phyloP scores from a whole-genome alignment of 2,329 filamentous ascomycete species.

The Colletotrichum orbiculare region DNA sequence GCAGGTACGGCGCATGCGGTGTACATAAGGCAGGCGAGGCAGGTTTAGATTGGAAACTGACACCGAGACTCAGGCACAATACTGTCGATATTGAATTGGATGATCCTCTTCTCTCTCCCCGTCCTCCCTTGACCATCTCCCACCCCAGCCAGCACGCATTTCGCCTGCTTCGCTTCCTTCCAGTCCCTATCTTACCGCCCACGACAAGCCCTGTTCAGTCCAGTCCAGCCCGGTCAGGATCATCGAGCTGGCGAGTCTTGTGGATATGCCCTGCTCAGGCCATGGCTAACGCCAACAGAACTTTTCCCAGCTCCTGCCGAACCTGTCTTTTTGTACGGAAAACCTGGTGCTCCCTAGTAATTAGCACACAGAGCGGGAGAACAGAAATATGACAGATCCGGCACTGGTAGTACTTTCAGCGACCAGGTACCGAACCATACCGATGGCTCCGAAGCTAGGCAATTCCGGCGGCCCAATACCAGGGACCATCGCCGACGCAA shows the following conservation, averaged over 20 bases:
- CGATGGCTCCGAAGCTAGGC: slow-evolving; percentile 6
- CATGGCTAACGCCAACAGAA: neutral
- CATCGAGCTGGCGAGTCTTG: too few relatives aligned
- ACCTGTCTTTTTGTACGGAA: neutral
- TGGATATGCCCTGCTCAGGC: neutral
- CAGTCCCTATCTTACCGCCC: neutral
- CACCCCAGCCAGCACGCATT: neutral
- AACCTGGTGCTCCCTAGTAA: neutral
- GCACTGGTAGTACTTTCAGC: too few relatives aligned
- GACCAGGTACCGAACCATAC: neutral
- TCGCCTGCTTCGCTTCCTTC: neutral
- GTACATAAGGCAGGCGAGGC: neutral
- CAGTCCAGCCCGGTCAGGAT: too few relatives aligned
- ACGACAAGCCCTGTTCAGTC: neutral
- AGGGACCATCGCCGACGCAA: slow-evolving; percentile 23
- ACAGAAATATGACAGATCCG: too few relatives aligned
- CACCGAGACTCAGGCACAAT: neutral
- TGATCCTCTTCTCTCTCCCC: slow-evolving; percentile 16
- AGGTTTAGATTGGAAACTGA: neutral
- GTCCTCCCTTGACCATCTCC: neutral
- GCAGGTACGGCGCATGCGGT: neutral
- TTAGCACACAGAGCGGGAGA: neutral
- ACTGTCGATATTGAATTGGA: slow-evolving; percentile 18
- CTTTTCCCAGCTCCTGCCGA: slow-evolving; percentile 8
- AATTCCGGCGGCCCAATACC: slow-evolving; percentile 18